phyloP scores from a whole-genome alignment of 805 yeast species.

The Cyberlindnera mississippiensis region DNA sequence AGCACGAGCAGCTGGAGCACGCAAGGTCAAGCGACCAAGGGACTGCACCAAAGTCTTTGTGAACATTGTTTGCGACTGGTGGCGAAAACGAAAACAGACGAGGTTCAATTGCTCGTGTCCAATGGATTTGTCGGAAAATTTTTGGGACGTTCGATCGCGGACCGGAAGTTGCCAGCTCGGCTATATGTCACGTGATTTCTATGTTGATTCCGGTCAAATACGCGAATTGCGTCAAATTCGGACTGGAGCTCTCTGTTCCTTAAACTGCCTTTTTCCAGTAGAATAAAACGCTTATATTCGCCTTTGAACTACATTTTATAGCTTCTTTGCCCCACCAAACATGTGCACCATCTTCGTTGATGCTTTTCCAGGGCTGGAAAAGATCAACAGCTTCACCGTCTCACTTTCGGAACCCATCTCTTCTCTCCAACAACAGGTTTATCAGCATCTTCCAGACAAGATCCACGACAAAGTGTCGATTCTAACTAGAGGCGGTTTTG shows the following conservation, averaged over 20 bases:
- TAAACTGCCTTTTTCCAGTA: no score
- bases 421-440: constrained; percentile 6
- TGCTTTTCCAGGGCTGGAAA: constrained; percentile 17
- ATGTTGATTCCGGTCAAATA: no score
- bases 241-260: no score
- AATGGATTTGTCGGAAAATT: not conserved
- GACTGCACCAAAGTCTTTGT: constrained; percentile 12
- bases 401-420: constrained; percentile 8
- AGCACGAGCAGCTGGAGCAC: constrained; percentile 9
- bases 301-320: not conserved
- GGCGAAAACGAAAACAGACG: not conserved
- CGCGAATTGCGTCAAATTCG: no score
- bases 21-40: constrained; percentile 13
- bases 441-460: constrained; percentile 9
- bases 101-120: not conserved
- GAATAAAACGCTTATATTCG: not conserved
- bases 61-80: constrained; percentile 1
- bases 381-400: constrained; percentile 1
- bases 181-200: not conserved
- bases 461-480: constrained; percentile 5
- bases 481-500: constrained; percentile 15
- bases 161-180: not conserved
- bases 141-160: not conserved
- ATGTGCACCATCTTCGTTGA: constrained; percentile 16
- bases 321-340: not conserved